phyloP scores from a whole-genome alignment of 129 eudicot species.

The Solidago caesia region DNA sequence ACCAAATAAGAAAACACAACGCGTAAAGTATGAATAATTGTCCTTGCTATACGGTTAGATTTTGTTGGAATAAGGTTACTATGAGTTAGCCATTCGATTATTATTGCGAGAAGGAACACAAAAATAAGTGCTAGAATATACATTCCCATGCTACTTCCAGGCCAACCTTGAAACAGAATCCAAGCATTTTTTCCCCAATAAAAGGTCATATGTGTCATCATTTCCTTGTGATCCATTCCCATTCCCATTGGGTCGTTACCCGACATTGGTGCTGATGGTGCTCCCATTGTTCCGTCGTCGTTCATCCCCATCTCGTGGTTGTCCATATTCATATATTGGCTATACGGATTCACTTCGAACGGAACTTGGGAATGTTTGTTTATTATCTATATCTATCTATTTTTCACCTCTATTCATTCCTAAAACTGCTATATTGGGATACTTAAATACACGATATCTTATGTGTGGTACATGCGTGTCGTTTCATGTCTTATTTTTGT shows the following conservation, averaged over 20 bases:
- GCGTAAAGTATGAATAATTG: slow-evolving; percentile 48
- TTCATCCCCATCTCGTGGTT: slow-evolving; percentile 28
- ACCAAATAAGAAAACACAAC: slow-evolving; percentile 62
- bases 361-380: slow-evolving; percentile 28
- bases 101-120: slow-evolving; percentile 50
- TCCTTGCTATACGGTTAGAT: slow-evolving; percentile 23
- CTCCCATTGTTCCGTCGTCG: slow-evolving; percentile 30
- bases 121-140: slow-evolving; percentile 47
- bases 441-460: background rate
- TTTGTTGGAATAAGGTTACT: slow-evolving; percentile 17
- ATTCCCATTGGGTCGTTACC: slow-evolving; percentile 26
- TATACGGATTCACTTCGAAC: slow-evolving; percentile 26
- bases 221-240: slow-evolving; percentile 24
- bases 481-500: background rate
- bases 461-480: slow-evolving; percentile 2
- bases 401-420: slow-evolving; percentile 8
- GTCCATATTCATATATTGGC: slow-evolving; percentile 24
- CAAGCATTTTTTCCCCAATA: slow-evolving; percentile 72
- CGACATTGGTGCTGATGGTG: slow-evolving; percentile 19
- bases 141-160: slow-evolving; percentile 50
- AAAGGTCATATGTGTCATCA: slow-evolving; percentile 88
- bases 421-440: slow-evolving; percentile 14
- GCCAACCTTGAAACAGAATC: slow-evolving; percentile 69
- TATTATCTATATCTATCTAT: slow-evolving; percentile 14
- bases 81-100: slow-evolving; percentile 61